Conservation (phyloP, 2,329 filamentous ascomycete genomes). For the Colletotrichum zoysiae region DNA sequence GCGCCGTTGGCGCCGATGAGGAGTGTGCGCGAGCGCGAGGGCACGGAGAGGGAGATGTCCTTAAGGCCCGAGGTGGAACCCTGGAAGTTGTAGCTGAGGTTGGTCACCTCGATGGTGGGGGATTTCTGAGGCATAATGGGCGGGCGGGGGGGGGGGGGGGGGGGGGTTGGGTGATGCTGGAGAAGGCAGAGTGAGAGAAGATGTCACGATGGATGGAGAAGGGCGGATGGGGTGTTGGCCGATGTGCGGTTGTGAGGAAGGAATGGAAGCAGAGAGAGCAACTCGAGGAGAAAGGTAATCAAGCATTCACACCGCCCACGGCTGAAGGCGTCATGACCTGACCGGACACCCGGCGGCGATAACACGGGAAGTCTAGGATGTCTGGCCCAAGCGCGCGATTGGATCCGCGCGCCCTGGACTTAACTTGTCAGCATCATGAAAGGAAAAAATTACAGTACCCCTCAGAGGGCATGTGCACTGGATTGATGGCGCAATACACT, state of each 20-base stretch:
- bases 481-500: background rate
- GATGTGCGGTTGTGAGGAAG: background rate
- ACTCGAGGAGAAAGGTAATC: background rate
- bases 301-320: constrained; percentile 34
- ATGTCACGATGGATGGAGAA: background rate
- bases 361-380: constrained; percentile 17
- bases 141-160: background rate
- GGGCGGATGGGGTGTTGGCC: too few species aligned
- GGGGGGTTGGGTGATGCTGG: constrained; percentile 1
- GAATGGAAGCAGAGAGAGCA: background rate
- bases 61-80: constrained; percentile 84
- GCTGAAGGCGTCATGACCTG: constrained; percentile 39
- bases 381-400: background rate
- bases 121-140: constrained; percentile 45
- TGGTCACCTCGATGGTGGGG: constrained; percentile 77
- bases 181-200: background rate
- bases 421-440: background rate
- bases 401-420: constrained; percentile 1
- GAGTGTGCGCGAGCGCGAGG: constrained; percentile 86
- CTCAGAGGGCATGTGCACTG: constrained; percentile 5
- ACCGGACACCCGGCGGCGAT: constrained; percentile 5
- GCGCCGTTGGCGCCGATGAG: constrained; percentile 97
- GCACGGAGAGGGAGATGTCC: constrained; percentile 80
- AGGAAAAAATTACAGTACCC: constrained; percentile 16
- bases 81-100: constrained; percentile 90